Percentiles rank a stretch among this genome's conserved stretches.
Conservation (phyloP, 148 eudicot genomes). For the Rhododendron vialii region DNA sequence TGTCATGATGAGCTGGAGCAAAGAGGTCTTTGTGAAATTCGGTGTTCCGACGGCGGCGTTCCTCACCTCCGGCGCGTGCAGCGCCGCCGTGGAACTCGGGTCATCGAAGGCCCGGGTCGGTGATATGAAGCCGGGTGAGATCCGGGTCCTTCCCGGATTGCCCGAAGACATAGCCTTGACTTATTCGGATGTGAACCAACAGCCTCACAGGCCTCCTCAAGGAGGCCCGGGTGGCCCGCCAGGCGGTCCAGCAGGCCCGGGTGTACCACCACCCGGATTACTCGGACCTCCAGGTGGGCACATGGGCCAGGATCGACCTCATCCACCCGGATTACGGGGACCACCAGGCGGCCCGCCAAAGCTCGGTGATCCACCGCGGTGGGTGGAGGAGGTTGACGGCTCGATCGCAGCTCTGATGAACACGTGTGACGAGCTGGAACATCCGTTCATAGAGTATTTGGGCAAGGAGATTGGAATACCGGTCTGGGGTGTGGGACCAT, state of each 20-base stretch:
- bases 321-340: background rate
- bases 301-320: conserved; percentile 31
- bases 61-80: conserved; percentile 59
- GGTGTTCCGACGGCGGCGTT: conserved; percentile 37
- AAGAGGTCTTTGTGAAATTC: conserved; percentile 28
- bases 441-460: conserved; percentile 37
- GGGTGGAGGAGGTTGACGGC: conserved; percentile 50
- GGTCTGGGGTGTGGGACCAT: conserved; percentile 63
- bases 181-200: conserved; percentile 31
- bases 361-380: conserved; percentile 33
- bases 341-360: conserved; percentile 16
- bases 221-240: conserved; percentile 12
- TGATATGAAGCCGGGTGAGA: conserved; percentile 46
- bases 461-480: conserved; percentile 31
- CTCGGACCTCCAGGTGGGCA: background rate
- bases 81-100: conserved; percentile 53
- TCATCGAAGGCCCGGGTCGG: conserved; percentile 31
- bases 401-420: conserved; percentile 46
- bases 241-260: conserved; percentile 2
- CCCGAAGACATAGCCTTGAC: conserved; percentile 49
- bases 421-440: conserved; percentile 53
- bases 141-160: conserved; percentile 37
- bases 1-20: conserved; percentile 69
- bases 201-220: conserved; percentile 11
- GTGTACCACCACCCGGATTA: conserved; percentile 19